Base-by-base conservation (phyloP, 2,329 filamentous ascomycete species). In the Botrytis porri region DNA sequence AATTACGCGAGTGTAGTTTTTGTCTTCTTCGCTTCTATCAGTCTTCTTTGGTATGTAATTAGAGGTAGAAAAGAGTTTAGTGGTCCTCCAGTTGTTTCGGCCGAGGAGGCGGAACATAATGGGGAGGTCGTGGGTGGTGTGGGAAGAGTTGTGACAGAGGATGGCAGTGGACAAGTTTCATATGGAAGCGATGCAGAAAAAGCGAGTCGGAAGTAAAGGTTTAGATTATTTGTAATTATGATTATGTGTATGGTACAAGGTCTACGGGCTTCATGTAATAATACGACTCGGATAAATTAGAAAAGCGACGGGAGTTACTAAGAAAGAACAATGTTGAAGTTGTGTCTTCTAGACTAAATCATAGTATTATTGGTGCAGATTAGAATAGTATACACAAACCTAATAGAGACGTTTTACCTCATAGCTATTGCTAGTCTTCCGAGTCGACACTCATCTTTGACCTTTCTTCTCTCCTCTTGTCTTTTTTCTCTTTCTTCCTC, bases 1-100 rank as follows among this genome's bases (percentile, higher is more conserved):
- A 92, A 92, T 80, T 92, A 91, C 79, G 89, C 89, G 3, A 88
- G 86, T 29, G 89, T 88, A 12, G 90, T 91, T 9, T 91, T 92
- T 81, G 86, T 87, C 5, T 88, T 86, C 0, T 91, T 92, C 73
- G 89, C 85, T 0, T 76, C 81, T 22, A 87, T 91, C 74, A 90
- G 88, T 69, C 80, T 89, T 18, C 75, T 83, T 5, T 92, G 89
- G 90, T 92, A 92, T 80, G 84, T 90, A 75, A 84, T 84, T 1
- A 87, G 88, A 78, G 90, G 88, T 12, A 83, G 89, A 69, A 89
- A 89, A 81, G 86, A 88, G 75, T 92, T 92, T 77, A 89, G 84
- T 5, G 90, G 90, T 0, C 90, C 90, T 6, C 78, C 78, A 25
- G 76, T 80, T 14, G 74, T 76, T 20, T 61, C 70, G 3, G 75